These are phyloP conservation scores for Cytospora leucostoma DNA, from an alignment of 2,329 filamentous ascomycete genomes.

Conservation along the genomic window DNA sequence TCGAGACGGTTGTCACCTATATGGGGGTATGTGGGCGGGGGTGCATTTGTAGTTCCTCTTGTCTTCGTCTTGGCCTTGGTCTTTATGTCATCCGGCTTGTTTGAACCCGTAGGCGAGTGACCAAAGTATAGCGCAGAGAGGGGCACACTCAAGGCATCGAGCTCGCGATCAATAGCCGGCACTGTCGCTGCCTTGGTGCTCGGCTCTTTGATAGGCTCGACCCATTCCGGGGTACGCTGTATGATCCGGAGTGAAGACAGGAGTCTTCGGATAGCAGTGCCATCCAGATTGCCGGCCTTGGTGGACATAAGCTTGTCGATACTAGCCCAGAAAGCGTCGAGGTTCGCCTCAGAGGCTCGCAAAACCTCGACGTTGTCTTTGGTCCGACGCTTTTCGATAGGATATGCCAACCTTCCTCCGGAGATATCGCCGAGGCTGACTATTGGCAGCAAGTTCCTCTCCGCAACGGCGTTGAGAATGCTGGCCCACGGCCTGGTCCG, in stretches of 20 bases:
- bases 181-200: not conserved
- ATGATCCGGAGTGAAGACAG: conserved; percentile 41
- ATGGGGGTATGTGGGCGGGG: not conserved
- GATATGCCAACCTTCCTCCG: conserved; percentile 45
- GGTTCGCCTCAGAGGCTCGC: conserved; percentile 46
- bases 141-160: conserved; percentile 25
- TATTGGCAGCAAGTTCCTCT: not conserved
- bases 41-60: conserved; percentile 20
- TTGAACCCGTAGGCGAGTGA: not conserved
- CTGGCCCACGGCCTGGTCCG: not conserved
- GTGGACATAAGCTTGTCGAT: conserved; percentile 35
- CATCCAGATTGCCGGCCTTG: conserved; percentile 31
- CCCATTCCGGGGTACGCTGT: conserved; percentile 52
- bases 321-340: conserved; percentile 50
- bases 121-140: conserved; percentile 34
- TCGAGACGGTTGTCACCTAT: not conserved
- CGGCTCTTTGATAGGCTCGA: conserved; percentile 36
- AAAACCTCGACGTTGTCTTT: conserved; percentile 47
- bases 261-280: conserved; percentile 34
- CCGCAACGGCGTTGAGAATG: no score
- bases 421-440: conserved; percentile 38
- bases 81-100: not conserved
- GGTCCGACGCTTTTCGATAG: conserved; percentile 47
- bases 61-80: conserved; percentile 30
- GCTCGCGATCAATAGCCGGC: not conserved